Base-by-base conservation (phyloP, 2,329 filamentous ascomycete genomes). In the Venturia carpophila region DNA sequence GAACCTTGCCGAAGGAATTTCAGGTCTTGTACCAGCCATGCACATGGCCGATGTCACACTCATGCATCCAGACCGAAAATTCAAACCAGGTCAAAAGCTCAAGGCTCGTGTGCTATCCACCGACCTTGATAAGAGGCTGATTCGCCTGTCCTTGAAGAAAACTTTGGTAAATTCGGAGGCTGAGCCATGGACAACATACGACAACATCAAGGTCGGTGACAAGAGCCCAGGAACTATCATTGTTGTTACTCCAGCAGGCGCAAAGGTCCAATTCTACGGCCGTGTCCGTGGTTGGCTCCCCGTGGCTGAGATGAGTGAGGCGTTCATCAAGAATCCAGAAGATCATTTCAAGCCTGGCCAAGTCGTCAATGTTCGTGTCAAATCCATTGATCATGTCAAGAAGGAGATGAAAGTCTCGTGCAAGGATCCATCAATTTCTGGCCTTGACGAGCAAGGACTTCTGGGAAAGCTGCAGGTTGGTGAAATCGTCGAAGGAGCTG, bases 251-350 rank as follows among this genome's bases (percentile, higher is more conserved):
- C 77, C 84, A 3, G 85, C 86, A 64, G 94, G 94, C 66, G 94
- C 94, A 13, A 85, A 93, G 21, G 89, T 99, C 64, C 91, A 96
- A 73, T 99, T 97, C 76, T 99, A 95, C 71, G 91, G 91, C 21
- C 78, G 82, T 10, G 81, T 99, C 24, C 85, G 86, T 69, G 95
- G 89, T 10, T 99, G 95, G 79, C 82, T 99, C 64, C 94, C 94
- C 1, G 87, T 96, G 0, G 90, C 90, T 1, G 93, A 99, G 76
- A 99, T 99, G 94, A 97, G 94, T 74, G 94, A 99, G 74, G 92
- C 92, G 13, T 97, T 89, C 73, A 97, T 99, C 71, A 85, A 89
- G 69, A 90, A 97, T 71, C 92, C 94, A 5, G 85, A 84, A 58
- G 87, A 95, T 71, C 92, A 97, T 76, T 99, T 99, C 79, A 87